phyloP scores from a whole-genome alignment of 2,329 filamentous ascomycete species.

The Paracorniculantispora psalliotae region DNA sequence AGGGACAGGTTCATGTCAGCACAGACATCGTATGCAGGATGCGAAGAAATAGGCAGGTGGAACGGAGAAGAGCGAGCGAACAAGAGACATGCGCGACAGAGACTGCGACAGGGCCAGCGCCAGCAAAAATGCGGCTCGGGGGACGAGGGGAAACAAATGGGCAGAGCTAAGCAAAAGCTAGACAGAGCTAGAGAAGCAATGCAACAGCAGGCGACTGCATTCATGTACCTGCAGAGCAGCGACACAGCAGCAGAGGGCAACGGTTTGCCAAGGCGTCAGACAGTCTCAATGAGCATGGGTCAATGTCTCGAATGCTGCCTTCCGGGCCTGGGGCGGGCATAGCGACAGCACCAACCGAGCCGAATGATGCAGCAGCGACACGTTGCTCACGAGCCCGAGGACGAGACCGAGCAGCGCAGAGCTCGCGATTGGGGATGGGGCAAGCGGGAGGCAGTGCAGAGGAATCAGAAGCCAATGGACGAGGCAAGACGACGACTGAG shows the following conservation, averaged over 20 bases:
- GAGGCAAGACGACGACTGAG: neutral
- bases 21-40: conserved; percentile 9
- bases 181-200: conserved; percentile 12
- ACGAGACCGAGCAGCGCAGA: neutral
- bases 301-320: conserved; percentile 10
- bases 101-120: neutral
- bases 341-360: conserved; percentile 4
- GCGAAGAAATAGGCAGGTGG: conserved; percentile 1
- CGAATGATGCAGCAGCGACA: neutral
- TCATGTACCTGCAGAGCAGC: conserved; percentile 11
- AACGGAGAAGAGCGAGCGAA: neutral
- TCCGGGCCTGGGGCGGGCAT: conserved; percentile 1
- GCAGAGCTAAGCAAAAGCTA: neutral
- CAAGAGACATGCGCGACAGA: neutral
- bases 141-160: neutral
- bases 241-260: conserved; percentile 2
- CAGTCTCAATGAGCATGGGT: conserved; percentile 9
- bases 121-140: neutral
- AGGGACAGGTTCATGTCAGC: conserved; percentile 7
- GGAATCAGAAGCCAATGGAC: neutral
- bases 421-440: neutral
- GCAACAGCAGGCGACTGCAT: conserved; percentile 2
- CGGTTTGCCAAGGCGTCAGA: conserved; percentile 13
- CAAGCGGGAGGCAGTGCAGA: neutral
- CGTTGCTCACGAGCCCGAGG: neutral